Evolutionary conservation across 2,329 filamentous ascomycete genomes (phyloP).

Genomic region (Penicillium sp.): DNA sequence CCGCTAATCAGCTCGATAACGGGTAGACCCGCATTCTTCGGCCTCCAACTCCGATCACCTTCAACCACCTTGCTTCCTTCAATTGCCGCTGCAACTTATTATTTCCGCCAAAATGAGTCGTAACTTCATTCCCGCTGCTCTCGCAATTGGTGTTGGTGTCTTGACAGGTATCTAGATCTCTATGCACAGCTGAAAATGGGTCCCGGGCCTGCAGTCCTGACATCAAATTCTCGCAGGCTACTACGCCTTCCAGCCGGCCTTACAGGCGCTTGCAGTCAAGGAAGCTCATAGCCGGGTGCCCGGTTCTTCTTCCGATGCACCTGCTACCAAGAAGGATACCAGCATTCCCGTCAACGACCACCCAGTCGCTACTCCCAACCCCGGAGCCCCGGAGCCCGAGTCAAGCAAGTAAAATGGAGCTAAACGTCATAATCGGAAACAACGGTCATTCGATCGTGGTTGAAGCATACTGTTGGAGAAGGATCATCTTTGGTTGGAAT

Average conservation of each 20-base stretch:
- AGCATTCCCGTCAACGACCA: not conserved
- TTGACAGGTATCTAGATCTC: conserved; percentile 33
- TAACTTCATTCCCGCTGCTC: conserved; percentile 36
- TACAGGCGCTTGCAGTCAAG: conserved; percentile 37
- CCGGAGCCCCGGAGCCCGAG: not conserved
- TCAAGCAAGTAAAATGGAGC: not conserved
- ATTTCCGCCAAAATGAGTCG: conserved; percentile 32
- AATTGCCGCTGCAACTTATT: not conserved
- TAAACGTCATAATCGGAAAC: not conserved
- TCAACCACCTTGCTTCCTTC: not conserved
- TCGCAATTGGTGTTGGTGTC: conserved; percentile 43
- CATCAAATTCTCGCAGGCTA: conserved; percentile 35
- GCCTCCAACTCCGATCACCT: conserved; percentile 14
- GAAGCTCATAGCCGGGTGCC: conserved; percentile 20
- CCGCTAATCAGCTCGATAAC: conserved; percentile 26
- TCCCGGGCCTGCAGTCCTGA: conserved; percentile 7
- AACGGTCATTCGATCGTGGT: not conserved
- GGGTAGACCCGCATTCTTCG: conserved; percentile 9
- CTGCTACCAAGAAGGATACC: conserved; percentile 1
- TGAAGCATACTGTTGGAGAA: not conserved
- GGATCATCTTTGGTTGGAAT: not conserved
- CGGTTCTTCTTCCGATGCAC: not conserved
- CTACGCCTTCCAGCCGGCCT: conserved; percentile 45
- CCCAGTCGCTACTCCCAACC: not conserved
- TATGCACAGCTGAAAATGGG: not conserved